A percentile compares a stretch with the other conserved stretches of the same genome.
Evolutionary conservation across 75 land plant genomes (phyloP).

Genomic region (Isoetes taiwanensis): DNA sequence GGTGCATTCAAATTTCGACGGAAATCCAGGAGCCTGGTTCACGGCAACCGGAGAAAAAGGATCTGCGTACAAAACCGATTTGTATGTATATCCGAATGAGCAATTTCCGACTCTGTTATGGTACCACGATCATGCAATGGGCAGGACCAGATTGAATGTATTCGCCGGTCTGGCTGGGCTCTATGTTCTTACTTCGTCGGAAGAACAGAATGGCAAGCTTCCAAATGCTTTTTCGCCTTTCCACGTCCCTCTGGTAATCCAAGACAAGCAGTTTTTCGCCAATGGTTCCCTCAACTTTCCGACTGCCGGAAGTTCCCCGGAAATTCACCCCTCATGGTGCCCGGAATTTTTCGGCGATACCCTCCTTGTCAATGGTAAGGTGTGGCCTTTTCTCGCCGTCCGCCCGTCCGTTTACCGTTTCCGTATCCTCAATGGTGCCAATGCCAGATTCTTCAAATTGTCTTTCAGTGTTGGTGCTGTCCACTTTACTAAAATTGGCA

Average conservation of each 20-base stretch:
- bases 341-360: background rate
- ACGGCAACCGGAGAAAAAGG: background rate
- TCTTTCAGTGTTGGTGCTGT: background rate
- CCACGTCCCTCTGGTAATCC: too few relatives aligned
- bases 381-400: constrained; percentile 1
- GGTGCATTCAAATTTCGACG: background rate
- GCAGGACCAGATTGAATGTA: background rate
- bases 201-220: too few relatives aligned
- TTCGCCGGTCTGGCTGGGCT: background rate
- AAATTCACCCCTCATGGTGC: background rate
- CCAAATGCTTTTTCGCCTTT: too few relatives aligned
- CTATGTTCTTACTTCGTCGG: background rate
- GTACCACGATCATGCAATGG: background rate
- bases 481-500: background rate
- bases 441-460: background rate
- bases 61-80: background rate
- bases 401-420: background rate
- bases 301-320: background rate
- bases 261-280: background rate
- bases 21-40: constrained; percentile 2
- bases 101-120: background rate
- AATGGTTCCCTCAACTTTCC: constrained; percentile 1
- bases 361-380: constrained; percentile 1
- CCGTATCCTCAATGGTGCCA: background rate
- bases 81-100: background rate